Conservation (phyloP, 257 asterid species). For the Ballota nigra region DNA sequence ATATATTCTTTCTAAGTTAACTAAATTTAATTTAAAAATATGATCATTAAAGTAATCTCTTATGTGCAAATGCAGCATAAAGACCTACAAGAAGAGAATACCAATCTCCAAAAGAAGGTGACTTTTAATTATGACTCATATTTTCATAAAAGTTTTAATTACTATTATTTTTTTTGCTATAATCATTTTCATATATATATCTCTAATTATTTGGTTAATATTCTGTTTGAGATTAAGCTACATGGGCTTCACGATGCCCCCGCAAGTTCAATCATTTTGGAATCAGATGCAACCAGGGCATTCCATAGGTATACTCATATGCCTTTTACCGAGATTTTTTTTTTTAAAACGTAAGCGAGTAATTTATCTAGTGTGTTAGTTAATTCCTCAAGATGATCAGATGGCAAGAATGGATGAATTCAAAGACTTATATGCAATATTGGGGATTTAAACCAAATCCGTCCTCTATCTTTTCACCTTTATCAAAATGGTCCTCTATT, state of each 20-base stretch:
- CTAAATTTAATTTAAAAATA: no score
- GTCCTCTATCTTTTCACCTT: no score
- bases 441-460: no score
- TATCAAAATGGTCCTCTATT: no score
- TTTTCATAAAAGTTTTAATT: background rate
- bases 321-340: background rate
- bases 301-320: slow-evolving; percentile 22
- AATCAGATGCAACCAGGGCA: slow-evolving; percentile 22
- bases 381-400: no score
- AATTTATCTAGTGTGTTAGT: no score
- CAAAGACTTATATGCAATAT: no score
- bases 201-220: background rate
- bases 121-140: background rate
- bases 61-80: slow-evolving; percentile 39
- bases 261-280: slow-evolving; percentile 29
- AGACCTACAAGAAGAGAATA: slow-evolving; percentile 57
- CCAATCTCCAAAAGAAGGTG: slow-evolving; percentile 55
- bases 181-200: background rate
- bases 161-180: background rate
- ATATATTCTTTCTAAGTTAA: background rate
- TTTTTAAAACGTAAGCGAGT: background rate
- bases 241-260: slow-evolving; percentile 34
- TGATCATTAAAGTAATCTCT: no score
- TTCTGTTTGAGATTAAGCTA: slow-evolving; percentile 27
- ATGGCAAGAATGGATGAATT: no score